A percentile compares a stretch with the other conserved stretches of the same genome.
Evolutionary conservation across 352 stramenopile genomes (phyloP).

Genomic region (Pythium dissotocum): DNA sequence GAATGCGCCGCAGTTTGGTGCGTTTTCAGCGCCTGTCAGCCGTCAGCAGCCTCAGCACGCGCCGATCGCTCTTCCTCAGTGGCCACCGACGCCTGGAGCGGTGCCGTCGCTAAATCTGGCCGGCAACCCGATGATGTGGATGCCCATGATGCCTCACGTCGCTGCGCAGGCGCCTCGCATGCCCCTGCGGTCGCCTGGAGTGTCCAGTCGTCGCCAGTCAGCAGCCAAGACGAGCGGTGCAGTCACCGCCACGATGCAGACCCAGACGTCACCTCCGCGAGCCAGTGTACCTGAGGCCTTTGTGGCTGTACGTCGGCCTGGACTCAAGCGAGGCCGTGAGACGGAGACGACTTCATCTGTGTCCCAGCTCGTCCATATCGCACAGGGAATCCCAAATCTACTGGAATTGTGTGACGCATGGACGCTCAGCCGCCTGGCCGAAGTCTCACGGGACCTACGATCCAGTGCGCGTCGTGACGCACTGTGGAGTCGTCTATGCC

Average conservation of each 20-base stretch:
- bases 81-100: background rate
- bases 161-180: background rate
- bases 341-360: background rate
- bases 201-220: background rate
- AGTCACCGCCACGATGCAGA: conserved; percentile 1
- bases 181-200: background rate
- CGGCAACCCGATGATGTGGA: conserved; percentile 17
- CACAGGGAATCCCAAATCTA: conserved; percentile 43
- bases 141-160: conserved; percentile 15
- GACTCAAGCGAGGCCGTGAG: conserved; percentile 13
- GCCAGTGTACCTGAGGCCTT: background rate
- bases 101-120: background rate
- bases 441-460: conserved; percentile 35
- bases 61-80: conserved; percentile 6
- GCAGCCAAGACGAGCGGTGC: background rate
- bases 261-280: conserved; percentile 7
- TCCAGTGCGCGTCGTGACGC: conserved; percentile 19
- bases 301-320: background rate
- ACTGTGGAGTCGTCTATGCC: conserved; percentile 42
- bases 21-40: conserved; percentile 1
- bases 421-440: conserved; percentile 41
- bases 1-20: background rate
- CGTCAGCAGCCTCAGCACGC: background rate
- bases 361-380: conserved; percentile 37
- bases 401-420: conserved; percentile 55